phyloP scores from a whole-genome alignment of 2,329 filamentous ascomycete genomes.

The Chrysosporium queenslandicum region DNA sequence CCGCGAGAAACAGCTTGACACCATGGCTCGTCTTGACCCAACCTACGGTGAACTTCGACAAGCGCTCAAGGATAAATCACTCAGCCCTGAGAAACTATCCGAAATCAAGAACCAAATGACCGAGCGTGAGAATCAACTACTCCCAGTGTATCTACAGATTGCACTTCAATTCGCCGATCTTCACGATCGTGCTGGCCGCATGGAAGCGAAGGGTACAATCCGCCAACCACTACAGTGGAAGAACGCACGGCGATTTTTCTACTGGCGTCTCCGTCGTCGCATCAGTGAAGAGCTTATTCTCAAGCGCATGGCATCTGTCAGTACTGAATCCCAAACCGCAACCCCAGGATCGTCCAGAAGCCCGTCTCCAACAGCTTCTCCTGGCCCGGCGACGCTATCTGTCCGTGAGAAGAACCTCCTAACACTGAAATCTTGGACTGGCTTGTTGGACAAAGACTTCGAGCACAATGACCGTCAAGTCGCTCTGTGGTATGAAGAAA shows the following conservation, averaged over 20 bases:
- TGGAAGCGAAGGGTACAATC: conserved; percentile 95
- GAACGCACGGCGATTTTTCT: conserved; percentile 93
- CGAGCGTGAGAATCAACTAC: conserved; percentile 72
- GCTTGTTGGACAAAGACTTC: conserved; percentile 57
- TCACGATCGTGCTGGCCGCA: conserved; percentile 91
- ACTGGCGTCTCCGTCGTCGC: conserved; percentile 95
- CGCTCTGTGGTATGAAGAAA: conserved; percentile 92
- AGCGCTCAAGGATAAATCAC: conserved; percentile 56
- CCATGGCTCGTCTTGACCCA: conserved; percentile 87
- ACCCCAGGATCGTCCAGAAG: conserved; percentile 32
- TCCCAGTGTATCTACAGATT: conserved; percentile 90
- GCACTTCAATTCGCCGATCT: conserved; percentile 95
- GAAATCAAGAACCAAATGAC: conserved; percentile 76
- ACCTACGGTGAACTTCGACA: conserved; percentile 76
- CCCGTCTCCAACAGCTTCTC: conserved; percentile 25
- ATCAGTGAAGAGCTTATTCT: conserved; percentile 96
- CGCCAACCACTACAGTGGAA: conserved; percentile 74
- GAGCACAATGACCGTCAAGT: conserved; percentile 71
- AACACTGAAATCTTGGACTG: conserved; percentile 73
- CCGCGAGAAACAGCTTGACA: conserved; percentile 92
- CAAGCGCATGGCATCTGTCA: conserved; percentile 61
- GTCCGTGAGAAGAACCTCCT: conserved; percentile 58
- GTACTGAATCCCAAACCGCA: conserved; percentile 30
- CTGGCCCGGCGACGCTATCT: conserved; percentile 29
- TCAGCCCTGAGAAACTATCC: conserved; percentile 63